Evolutionary conservation across 2,329 filamentous ascomycete species (phyloP).

Genomic region (Plenodomus lindquistii): DNA sequence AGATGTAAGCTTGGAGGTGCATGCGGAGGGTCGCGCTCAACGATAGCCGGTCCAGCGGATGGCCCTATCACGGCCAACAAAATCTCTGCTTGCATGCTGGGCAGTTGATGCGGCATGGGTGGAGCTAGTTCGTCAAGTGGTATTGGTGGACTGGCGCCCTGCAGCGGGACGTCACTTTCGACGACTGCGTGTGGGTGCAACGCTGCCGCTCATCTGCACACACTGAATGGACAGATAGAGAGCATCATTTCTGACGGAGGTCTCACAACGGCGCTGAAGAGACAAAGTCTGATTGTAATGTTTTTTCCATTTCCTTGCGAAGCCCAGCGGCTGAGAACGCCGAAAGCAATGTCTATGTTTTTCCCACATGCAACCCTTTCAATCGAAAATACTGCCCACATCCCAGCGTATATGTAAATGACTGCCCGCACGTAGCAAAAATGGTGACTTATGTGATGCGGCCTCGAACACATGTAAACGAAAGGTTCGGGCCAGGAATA

Average conservation of each 20-base stretch:
- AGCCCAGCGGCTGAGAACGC: not conserved
- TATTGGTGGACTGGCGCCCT: not conserved
- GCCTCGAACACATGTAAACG: conserved; percentile 22
- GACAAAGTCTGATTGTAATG: not conserved
- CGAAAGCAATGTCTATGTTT: not conserved
- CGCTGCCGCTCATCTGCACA: not conserved
- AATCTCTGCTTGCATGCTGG: not conserved
- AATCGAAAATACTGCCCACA: not conserved
- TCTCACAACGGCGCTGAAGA: not conserved
- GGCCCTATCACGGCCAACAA: not conserved
- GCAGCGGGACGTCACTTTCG: not conserved
- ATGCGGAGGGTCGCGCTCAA: not conserved
- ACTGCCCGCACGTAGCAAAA: not conserved
- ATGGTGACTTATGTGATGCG: conserved; percentile 21
- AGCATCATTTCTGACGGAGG: not conserved
- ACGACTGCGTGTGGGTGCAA: not conserved
- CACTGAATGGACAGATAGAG: not conserved
- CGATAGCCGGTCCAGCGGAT: not conserved
- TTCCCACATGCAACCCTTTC: not conserved
- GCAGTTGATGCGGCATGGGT: not conserved
- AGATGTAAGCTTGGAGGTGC: too few species aligned
- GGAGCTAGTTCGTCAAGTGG: not conserved
- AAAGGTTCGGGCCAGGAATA: conserved; percentile 34
- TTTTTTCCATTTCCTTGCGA: not conserved
- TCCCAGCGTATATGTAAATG: not conserved